Conservation (phyloP, 768 basidiomycete species). For the Exidia glandulosa region DNA sequence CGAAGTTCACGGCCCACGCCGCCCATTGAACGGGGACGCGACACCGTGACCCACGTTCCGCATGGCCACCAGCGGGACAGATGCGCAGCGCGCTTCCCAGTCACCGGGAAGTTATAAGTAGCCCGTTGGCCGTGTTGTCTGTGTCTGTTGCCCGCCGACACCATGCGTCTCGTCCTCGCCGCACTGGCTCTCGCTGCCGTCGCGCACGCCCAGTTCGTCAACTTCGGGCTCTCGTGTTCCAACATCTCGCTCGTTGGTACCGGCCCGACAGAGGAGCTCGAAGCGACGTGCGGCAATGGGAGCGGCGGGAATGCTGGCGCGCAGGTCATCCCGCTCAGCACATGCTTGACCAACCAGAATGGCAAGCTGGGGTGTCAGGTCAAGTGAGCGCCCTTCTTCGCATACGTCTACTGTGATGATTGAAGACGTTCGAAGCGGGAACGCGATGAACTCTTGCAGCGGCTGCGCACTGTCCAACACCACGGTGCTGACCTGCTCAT, state of each 20-base stretch:
- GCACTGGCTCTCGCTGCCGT: too few species aligned
- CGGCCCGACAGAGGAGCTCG: background rate
- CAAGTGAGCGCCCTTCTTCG: background rate
- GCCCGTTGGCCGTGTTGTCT: too few species aligned
- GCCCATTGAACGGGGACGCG: too few species aligned
- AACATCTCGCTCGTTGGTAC: background rate
- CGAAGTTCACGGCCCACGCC: too few species aligned
- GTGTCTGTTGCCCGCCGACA: too few species aligned
- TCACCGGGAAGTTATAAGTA: too few species aligned
- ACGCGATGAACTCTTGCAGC: background rate
- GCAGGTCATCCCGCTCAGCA: background rate
- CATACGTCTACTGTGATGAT: too few species aligned
- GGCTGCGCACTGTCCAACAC: background rate
- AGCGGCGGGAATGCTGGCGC: background rate
- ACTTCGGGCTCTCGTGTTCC: background rate
- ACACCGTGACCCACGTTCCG: too few species aligned
- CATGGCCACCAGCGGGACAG: too few species aligned
- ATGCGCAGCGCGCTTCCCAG: too few species aligned
- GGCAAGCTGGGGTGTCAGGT: background rate
- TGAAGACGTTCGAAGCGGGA: background rate
- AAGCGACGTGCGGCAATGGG: background rate
- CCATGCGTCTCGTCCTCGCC: too few species aligned
- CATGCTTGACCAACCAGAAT: background rate
- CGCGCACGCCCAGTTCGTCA: background rate
- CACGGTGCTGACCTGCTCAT: background rate